Evolutionary conservation across 2,329 filamentous ascomycete species (phyloP).

Genomic region (Zelopaecilomyces penicillatus): DNA sequence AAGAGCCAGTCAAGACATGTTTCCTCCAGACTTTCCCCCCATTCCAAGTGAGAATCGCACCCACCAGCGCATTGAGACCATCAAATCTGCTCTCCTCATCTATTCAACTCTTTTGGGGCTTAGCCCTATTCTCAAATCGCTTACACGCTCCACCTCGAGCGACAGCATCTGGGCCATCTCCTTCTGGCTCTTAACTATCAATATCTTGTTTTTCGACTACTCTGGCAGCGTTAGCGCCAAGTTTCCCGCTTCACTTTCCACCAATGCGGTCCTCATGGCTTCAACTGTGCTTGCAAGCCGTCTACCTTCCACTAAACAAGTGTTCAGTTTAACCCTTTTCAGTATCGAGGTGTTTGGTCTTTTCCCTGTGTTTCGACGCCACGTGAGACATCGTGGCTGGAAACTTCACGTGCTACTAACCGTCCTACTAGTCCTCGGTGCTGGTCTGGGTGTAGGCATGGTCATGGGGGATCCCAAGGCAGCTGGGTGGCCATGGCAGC

Average conservation of each 20-base stretch:
- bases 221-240: constrained; percentile 57
- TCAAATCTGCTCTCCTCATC: constrained; percentile 87
- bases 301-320: constrained; percentile 81
- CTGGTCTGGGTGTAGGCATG: constrained; percentile 68
- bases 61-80: constrained; percentile 59
- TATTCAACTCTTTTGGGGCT: constrained; percentile 87
- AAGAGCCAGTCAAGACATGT: constrained; percentile 21
- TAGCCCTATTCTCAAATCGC: constrained; percentile 89
- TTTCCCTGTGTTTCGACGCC: constrained; percentile 93
- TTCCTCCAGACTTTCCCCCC: constrained; percentile 19
- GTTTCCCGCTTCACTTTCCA: constrained; percentile 70
- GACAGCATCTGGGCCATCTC: constrained; percentile 98
- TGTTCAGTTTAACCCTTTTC: constrained; percentile 92
- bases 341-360: constrained; percentile 95
- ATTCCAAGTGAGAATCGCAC: constrained; percentile 31
- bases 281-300: constrained; percentile 88
- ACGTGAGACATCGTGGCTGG: constrained; percentile 76
- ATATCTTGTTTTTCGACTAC: constrained; percentile 98
- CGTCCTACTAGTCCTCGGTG: constrained; percentile 64
- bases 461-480: constrained; percentile 40
- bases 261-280: constrained; percentile 94
- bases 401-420: constrained; percentile 72
- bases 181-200: constrained; percentile 85
- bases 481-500: constrained; percentile 42
- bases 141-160: constrained; percentile 85